Evolutionary conservation across 2,329 filamentous ascomycete species (phyloP).

Genomic region (Cercospora nicotianae): DNA sequence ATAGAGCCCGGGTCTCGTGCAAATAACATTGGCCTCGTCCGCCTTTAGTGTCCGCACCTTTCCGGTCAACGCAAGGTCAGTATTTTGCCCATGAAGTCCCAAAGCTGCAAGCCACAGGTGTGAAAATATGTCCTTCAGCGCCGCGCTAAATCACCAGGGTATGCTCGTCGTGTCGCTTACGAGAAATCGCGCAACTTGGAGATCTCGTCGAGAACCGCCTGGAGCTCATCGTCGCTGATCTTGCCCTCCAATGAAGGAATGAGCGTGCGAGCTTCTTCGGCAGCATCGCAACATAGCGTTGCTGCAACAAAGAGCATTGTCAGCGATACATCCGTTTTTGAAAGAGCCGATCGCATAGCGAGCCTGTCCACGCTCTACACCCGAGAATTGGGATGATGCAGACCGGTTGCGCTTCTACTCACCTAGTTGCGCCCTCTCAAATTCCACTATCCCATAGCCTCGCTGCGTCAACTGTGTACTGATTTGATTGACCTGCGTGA

Average conservation of each 20-base stretch:
- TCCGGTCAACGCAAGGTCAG: background rate
- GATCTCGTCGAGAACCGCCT: slow-evolving; percentile 87
- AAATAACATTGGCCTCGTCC: background rate
- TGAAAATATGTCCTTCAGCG: background rate
- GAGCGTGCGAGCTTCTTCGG: slow-evolving; percentile 93
- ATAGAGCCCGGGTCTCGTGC: background rate
- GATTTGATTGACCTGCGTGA: slow-evolving; percentile 67
- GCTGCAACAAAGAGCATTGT: slow-evolving; percentile 53
- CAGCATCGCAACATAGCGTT: slow-evolving; percentile 85
- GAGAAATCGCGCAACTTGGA: slow-evolving; percentile 66
- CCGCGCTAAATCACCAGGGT: background rate
- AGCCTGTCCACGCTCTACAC: background rate
- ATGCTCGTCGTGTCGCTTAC: slow-evolving; percentile 4
- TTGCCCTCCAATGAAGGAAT: slow-evolving; percentile 88
- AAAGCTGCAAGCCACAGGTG: background rate
- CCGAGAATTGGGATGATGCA: background rate
- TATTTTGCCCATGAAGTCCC: background rate
- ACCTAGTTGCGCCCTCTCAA: slow-evolving; percentile 92
- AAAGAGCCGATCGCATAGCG: background rate
- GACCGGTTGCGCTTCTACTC: slow-evolving; percentile 35
- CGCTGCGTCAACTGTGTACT: slow-evolving; percentile 57
- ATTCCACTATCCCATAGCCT: slow-evolving; percentile 57
- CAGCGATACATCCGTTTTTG: background rate
- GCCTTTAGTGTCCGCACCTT: background rate
- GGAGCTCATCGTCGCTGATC: slow-evolving; percentile 83